Evolutionary conservation across 108 stramenopile species (phyloP).

Genomic region (Nannochloropsis gaditana): DNA sequence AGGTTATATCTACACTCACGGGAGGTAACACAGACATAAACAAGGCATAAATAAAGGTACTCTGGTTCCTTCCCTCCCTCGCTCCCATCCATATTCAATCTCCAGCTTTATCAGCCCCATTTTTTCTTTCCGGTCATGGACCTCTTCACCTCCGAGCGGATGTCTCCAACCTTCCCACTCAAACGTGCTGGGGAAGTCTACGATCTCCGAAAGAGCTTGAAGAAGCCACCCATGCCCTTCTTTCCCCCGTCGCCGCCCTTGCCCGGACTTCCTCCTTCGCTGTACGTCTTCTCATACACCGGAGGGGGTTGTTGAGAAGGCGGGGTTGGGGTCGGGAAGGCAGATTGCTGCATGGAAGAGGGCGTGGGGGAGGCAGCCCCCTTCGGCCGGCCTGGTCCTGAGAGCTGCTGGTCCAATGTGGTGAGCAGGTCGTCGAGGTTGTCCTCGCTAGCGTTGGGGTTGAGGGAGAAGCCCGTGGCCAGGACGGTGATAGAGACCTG

Average conservation of each 20-base stretch:
- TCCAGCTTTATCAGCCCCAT: not conserved
- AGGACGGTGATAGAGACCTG: conserved; percentile 59
- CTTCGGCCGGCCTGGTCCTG: not conserved
- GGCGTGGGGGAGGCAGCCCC: not conserved
- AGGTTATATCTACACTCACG: too few relatives aligned
- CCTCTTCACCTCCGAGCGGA: too few relatives aligned
- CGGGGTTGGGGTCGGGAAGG: not conserved
- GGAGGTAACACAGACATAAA: not conserved
- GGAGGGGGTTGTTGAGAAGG: not conserved
- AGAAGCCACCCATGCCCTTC: not conserved
- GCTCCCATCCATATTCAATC: not conserved
- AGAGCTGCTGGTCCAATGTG: not conserved
- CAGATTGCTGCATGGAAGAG: not conserved
- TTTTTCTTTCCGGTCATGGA: too few relatives aligned
- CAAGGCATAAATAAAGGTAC: not conserved
- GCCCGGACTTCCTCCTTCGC: not conserved
- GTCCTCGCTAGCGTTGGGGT: not conserved
- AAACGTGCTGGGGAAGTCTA: not conserved
- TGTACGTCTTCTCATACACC: not conserved
- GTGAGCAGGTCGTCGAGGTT: conserved; percentile 16
- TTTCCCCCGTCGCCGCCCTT: not conserved
- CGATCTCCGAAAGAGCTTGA: conserved; percentile 9
- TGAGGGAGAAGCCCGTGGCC: conserved; percentile 53
- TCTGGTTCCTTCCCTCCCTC: conserved; percentile 12
- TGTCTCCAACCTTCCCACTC: too few relatives aligned